Evolutionary conservation across 2,329 filamentous ascomycete species (phyloP), one percentile per base, ranked within the genome.

Genomic region (Fusarium duplospermum): DNA sequence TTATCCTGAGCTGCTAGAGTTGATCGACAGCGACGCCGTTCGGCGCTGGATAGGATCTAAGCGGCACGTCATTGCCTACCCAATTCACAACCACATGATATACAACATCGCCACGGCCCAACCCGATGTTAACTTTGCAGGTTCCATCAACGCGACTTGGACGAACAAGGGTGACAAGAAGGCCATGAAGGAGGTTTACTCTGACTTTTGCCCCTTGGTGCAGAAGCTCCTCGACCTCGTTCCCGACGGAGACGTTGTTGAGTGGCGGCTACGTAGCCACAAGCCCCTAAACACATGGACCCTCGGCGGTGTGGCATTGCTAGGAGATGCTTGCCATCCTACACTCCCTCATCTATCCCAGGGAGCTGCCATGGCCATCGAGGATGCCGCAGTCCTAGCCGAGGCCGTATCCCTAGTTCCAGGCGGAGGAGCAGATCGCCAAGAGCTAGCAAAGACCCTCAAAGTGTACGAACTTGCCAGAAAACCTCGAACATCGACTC

Each of bases 51-150:
- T 73, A 29, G 70, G 70, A 10, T 38, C 62, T 1, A 61, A 66
- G 4, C 58, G 70, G 11, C 70, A 73, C 1, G 57, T 72, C 1
- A 72, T 72, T 4, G 69, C 69, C 2, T 72, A 73, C 22, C 66
- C 70, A 0, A 73, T 73, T 4, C 69, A 72, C 35, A 69, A 69
- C 9, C 70, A 73, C 7, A 38, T 24, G 10, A 66, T 73, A 13
- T 72, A 66, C 52, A 73, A 73, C 33, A 60, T 72, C 18, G 66
- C 66, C 0, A 69, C 69, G 0, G 62, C 47, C 0, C 70, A 73
- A 1, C 70, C 70, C 0, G 70, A 73, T 7, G 45, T 66, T 1
- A 73, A 72, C 18, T 73, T 73, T n/a, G 65, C 70, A 0, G 70
- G 66, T 2, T 33, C 62, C 0, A 60, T 57, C 2, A 72, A 72